Evolutionary conservation across 2,329 filamentous ascomycete genomes (phyloP).

Genomic region (Aureobasidium zeae): DNA sequence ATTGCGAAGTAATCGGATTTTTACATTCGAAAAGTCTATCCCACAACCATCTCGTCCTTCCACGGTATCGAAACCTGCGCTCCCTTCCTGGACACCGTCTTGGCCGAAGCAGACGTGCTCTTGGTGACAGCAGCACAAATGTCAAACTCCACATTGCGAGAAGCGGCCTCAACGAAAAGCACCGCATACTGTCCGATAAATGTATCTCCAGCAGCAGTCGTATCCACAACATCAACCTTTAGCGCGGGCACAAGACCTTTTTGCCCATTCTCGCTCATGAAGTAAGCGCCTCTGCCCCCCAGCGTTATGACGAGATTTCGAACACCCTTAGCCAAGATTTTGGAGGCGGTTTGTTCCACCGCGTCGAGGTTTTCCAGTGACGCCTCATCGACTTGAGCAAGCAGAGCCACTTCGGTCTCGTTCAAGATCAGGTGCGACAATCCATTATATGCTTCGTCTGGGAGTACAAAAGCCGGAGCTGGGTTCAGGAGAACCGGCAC

Average conservation of each 20-base stretch:
- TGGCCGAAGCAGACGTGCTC: constrained; percentile 3
- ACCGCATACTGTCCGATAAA: constrained; percentile 56
- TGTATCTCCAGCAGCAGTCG: constrained; percentile 87
- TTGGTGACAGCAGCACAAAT: constrained; percentile 5
- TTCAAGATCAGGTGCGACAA: constrained; percentile 59
- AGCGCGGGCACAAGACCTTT: constrained; percentile 39
- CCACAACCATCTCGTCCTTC: neutral
- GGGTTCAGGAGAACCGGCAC: constrained; percentile 61
- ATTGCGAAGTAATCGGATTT: neutral
- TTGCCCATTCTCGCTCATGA: neutral
- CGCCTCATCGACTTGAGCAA: constrained; percentile 43
- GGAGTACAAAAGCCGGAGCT: constrained; percentile 60
- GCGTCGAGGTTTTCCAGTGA: constrained; percentile 36
- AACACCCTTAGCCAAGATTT: constrained; percentile 57
- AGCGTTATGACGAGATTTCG: constrained; percentile 73
- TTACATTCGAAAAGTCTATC: neutral
- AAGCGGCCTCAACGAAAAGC: constrained; percentile 1
- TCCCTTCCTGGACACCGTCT: neutral
- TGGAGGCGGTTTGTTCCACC: neutral
- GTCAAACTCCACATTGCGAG: neutral
- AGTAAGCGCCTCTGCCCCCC: constrained; percentile 54
- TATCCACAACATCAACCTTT: constrained; percentile 75
- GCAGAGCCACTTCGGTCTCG: constrained; percentile 73
- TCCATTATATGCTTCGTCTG: constrained; percentile 60
- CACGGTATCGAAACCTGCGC: constrained; percentile 7